Evolutionary conservation across 2,329 filamentous ascomycete species (phyloP).

Genomic region (Sarocladium oryzae): DNA sequence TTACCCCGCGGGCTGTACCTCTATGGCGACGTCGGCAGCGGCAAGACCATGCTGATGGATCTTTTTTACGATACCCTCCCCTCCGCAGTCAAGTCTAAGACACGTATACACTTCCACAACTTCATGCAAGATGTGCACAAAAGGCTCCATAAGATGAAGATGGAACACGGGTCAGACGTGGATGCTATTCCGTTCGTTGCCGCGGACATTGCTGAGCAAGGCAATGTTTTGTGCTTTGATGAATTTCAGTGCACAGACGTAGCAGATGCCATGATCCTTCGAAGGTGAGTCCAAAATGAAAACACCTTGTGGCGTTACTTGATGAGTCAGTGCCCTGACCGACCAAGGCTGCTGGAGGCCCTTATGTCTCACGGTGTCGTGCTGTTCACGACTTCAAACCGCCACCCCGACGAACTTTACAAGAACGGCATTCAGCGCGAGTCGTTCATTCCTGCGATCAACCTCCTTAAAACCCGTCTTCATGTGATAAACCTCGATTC

Average conservation of each 20-base stretch:
- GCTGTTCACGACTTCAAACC: conserved; percentile 90
- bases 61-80: conserved; percentile 93
- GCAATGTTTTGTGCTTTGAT: conserved; percentile 90
- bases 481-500: conserved; percentile 93
- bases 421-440: conserved; percentile 96
- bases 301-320: not conserved
- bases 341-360: conserved; percentile 65
- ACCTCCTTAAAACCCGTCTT: conserved; percentile 76
- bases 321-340: not conserved
- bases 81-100: conserved; percentile 70
- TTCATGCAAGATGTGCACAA: conserved; percentile 99
- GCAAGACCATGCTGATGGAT: conserved; percentile 99
- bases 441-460: conserved; percentile 92
- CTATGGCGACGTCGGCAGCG: conserved; percentile 92
- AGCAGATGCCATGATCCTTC: conserved; percentile 95
- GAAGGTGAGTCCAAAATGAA: conserved; percentile 43
- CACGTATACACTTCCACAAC: conserved; percentile 95
- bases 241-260: conserved; percentile 99
- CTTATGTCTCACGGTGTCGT: conserved; percentile 98
- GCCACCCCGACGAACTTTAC: conserved; percentile 94
- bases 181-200: conserved; percentile 89
- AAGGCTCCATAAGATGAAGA: conserved; percentile 82
- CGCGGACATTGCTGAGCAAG: conserved; percentile 82
- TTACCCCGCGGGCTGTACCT: conserved; percentile 89
- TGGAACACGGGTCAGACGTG: conserved; percentile 79